phyloP scores from a whole-genome alignment of 192 early-diverging fungal species.

The Backusella luteola region DNA sequence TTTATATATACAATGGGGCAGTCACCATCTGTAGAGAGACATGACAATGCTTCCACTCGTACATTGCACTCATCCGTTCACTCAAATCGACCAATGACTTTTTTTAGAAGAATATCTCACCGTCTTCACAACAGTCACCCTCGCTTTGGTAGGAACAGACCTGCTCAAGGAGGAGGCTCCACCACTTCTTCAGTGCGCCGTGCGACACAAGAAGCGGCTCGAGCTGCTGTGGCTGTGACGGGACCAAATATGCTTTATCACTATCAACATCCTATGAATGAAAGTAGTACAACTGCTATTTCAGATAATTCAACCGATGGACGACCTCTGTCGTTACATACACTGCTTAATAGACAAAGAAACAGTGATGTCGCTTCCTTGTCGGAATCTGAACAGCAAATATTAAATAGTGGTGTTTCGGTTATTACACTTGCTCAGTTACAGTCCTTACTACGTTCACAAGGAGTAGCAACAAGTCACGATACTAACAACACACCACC shows the following conservation, averaged over 20 bases:
- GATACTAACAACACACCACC: not conserved
- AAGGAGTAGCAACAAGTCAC: conserved; percentile 8
- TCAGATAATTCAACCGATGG: not conserved
- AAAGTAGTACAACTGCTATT: not conserved
- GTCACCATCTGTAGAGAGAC: conserved; percentile 22
- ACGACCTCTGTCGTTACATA: not conserved
- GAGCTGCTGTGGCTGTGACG: conserved; percentile 23
- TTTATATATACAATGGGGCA: conserved; percentile 20
- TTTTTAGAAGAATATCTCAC: conserved; percentile 24
- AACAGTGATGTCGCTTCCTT: not conserved
- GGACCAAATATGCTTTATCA: conserved; percentile 15
- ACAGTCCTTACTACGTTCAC: conserved; percentile 3
- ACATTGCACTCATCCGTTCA: conserved; percentile 20
- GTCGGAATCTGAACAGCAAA: conserved; percentile 4
- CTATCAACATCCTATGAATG: conserved; percentile 1
- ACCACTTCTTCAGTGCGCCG: conserved; percentile 24
- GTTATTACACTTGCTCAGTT: not conserved
- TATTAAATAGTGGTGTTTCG: conserved; percentile 1
- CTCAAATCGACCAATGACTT: conserved; percentile 15
- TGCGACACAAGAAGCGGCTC: conserved; percentile 22
- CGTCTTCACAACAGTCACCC: conserved; percentile 8
- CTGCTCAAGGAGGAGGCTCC: not conserved
- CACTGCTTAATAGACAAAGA: conserved; percentile 1
- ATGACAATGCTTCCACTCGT: conserved; percentile 28
- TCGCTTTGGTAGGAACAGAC: conserved; percentile 13